Base-by-base conservation (phyloP, 495 filamentous ascomycete genomes). In the Platismatia glauca region DNA sequence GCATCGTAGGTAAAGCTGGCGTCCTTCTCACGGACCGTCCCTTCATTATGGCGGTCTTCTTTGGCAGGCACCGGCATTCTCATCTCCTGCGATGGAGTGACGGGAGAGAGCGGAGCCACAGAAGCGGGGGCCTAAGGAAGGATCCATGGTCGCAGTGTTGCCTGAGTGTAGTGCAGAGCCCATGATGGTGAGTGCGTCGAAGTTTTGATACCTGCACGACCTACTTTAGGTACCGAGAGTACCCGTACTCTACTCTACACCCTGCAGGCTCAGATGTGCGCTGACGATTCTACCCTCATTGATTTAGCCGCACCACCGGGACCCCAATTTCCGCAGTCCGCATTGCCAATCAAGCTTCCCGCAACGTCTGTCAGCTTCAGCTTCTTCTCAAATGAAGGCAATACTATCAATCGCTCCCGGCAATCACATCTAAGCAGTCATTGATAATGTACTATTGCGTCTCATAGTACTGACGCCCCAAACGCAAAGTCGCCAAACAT, bases 401-500 rank as follows among this genome's bases (percentile, higher is more conserved):
- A 24, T 15, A 22, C 43, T n/a, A 35, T 61, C 50, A 33, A 9
- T 37, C 12, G 35, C 59, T 41, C 6, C 12, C 13, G 20, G 38
- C 37, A 43, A 22, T 41, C 37, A 27, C 59, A 16, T n/a, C n/a
- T 34, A n/a, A 39, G n/a, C 15, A 33, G 24, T 18, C 50, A 20
- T 27, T 34, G 22, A 41, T 9, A 18, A 62, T 62, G 60, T 46
- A 31, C 20, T 16, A 3, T 22, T 18, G 12, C 13, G 22, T 11
- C 27, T 41, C 60, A 56, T 62, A 62, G 22, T 24, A 38, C 29
- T 18, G 55, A 22, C 37, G n/a, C n/a, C n/a, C 39, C 50, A 31
- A 13, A 33, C 50, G 55, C 37, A 62, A 16, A n/a, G 7, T 46
- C 18, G 18, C 52, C 41, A 66, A 66, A 37, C 4, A 70, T 70